Base-by-base conservation (phyloP, 2,329 filamentous ascomycete species). In the Alternaria brassicicola region DNA sequence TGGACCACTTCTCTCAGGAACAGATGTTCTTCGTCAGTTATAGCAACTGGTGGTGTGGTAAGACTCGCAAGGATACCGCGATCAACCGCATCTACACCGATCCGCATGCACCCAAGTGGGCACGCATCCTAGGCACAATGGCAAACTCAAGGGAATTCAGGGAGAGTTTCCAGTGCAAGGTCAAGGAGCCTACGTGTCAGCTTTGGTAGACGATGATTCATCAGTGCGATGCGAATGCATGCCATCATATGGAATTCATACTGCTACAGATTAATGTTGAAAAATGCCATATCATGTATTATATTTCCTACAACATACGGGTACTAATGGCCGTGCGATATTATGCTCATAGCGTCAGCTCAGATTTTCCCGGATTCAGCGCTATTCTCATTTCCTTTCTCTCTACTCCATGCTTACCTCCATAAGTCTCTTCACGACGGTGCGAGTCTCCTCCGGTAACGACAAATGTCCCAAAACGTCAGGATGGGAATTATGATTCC, bases 21-120 rank as follows among this genome's bases (percentile, higher is more conserved):
- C 88, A 91, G 73, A 74, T 91, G 4, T 91, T 91, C 78, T 91
- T 90, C 68, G 80, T 91, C 28, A 83, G 83, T 2, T 91, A 85
- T 70, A 83, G 79, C 3, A 88, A 86, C 64, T 84, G 82, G 76
- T 91, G 87, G 87, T 92, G 89, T 71, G 83, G 85, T 33, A 89
- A 89, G 79, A 83, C 78, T 2, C 83, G 85, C 6, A 83, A 85
- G 59, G 86, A 87, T 64, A 79, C 82, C 6, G 84, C 85, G 5
- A 81, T 88, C 31, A 79, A 82, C 52, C 77, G 81, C 1, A 84
- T 90, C 48, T 86, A 86, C 67, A 84, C 81, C 0, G 88, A 92
- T 69, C 83, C 84, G 0, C 89, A 92, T 76, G 85, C 88, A 4
- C 89, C 88, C 0, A 84, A 85, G 31, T 83, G 83, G 65, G 85